Percentiles rank a stretch among this genome's conserved stretches.
Evolutionary conservation across 2,329 filamentous ascomycete species (phyloP).

Genomic region (Colletotrichum spaethianum): DNA sequence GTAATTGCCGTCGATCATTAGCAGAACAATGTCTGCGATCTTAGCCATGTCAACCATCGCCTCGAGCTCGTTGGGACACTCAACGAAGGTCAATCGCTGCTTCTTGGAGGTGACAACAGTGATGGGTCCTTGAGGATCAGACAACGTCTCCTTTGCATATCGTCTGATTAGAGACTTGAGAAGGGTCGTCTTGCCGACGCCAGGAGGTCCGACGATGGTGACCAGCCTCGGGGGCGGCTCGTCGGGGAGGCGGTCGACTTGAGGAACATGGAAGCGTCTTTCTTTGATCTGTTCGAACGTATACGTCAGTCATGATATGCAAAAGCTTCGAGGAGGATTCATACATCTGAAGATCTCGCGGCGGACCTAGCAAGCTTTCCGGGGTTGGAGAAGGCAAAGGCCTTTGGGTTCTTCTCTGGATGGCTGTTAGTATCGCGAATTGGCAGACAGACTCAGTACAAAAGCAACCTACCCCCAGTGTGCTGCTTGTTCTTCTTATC

Average conservation of each 20-base stretch:
- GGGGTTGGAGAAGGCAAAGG: constrained; percentile 87
- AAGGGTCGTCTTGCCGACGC: constrained; percentile 94
- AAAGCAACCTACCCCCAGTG: constrained; percentile 66
- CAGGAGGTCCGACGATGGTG: constrained; percentile 93
- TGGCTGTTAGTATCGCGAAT: constrained; percentile 42
- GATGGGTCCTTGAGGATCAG: constrained; percentile 90
- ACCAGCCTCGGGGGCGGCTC: constrained; percentile 95
- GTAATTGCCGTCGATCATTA: constrained; percentile 99
- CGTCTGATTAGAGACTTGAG: constrained; percentile 94
- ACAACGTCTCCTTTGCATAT: constrained; percentile 95
- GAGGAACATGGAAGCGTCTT: constrained; percentile 94
- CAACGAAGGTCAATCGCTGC: constrained; percentile 92
- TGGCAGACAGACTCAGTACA: background rate
- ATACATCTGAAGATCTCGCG: constrained; percentile 79
- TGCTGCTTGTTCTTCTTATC: constrained; percentile 82
- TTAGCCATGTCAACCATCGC: constrained; percentile 98
- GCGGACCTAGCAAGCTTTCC: constrained; percentile 84
- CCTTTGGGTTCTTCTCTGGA: constrained; percentile 86
- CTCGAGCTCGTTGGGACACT: constrained; percentile 96
- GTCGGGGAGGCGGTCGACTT: constrained; percentile 95
- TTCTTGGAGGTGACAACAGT: constrained; percentile 98
- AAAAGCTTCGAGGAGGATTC: constrained; percentile 36
- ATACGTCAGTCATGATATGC: background rate
- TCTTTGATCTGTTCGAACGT: constrained; percentile 81
- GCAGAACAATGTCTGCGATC: constrained; percentile 94